These are phyloP conservation scores for Cicer judaicum DNA, from an alignment of 306 rosid species.

Conservation along the genomic window DNA sequence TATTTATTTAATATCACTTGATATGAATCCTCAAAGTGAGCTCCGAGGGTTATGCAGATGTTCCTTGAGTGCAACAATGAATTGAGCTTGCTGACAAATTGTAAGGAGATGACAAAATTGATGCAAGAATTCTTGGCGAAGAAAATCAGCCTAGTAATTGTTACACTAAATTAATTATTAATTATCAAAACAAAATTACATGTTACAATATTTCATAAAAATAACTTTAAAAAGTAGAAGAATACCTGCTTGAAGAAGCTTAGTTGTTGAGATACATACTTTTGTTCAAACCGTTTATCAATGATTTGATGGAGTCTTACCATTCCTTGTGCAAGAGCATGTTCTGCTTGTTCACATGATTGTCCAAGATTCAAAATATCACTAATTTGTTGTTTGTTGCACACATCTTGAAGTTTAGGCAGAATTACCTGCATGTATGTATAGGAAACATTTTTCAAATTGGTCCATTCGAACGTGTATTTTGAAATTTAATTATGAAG, in stretches of 20 bases:
- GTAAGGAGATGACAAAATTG: conserved; percentile 27
- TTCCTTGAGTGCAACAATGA: conserved; percentile 31
- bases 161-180: too few relatives aligned
- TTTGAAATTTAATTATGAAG: too few relatives aligned
- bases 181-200: too few relatives aligned
- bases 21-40: conserved; percentile 35
- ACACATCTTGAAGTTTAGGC: conserved; percentile 16
- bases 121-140: conserved; percentile 38
- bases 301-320: conserved; percentile 2
- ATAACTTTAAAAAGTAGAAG: background rate
- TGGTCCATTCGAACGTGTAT: too few relatives aligned
- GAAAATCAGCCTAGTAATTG: conserved; percentile 16
- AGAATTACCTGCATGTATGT: background rate
- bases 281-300: conserved; percentile 5
- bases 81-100: conserved; percentile 34
- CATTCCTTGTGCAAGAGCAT: conserved; percentile 38
- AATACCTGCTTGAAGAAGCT: conserved; percentile 36
- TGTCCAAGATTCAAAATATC: conserved; percentile 26
- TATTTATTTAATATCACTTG: conserved; percentile 4
- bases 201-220: too few relatives aligned
- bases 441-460: too few relatives aligned
- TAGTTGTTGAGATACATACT: conserved; percentile 9
- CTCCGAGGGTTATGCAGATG: conserved; percentile 31
- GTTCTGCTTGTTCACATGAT: conserved; percentile 36
- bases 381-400: conserved; percentile 24